phyloP scores from a whole-genome alignment of 352 stramenopile species.

The Phytophthora multivora region DNA sequence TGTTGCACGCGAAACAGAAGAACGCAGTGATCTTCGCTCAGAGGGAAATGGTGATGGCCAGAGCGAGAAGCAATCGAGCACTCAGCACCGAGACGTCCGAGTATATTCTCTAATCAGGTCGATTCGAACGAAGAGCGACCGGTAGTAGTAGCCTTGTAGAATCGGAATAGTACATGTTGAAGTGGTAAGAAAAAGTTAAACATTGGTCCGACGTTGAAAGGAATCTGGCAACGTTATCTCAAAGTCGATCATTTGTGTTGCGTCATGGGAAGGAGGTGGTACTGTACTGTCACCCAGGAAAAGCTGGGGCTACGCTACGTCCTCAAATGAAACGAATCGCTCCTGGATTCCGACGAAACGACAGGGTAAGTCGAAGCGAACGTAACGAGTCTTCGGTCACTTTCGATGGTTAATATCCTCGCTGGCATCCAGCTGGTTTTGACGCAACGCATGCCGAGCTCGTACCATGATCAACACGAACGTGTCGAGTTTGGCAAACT shows the following conservation, averaged over 20 bases:
- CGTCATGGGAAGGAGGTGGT: background rate
- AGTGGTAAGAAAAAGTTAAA: background rate
- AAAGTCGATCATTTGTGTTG: no score
- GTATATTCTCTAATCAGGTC: conserved; percentile 27
- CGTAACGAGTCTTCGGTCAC: conserved; percentile 1
- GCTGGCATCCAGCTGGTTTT: background rate
- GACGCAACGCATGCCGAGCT: background rate
- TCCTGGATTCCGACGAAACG: background rate
- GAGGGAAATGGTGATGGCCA: conserved; percentile 31
- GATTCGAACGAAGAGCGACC: conserved; percentile 9
- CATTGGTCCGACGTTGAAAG: no score
- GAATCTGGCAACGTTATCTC: no score
- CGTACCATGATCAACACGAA: no score
- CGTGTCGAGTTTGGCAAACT: no score
- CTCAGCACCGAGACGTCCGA: conserved; percentile 26
- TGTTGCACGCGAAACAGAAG: conserved; percentile 39
- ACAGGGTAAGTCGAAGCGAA: conserved; percentile 7
- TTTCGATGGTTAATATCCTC: background rate
- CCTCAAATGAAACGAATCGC: background rate
- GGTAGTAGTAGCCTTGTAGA: no score
- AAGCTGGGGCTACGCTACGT: background rate
- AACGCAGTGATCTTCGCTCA: conserved; percentile 34
- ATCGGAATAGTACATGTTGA: conserved; percentile 2
- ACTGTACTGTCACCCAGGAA: background rate
- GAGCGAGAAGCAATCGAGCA: conserved; percentile 29